phyloP scores from a whole-genome alignment of 2,329 filamentous ascomycete species.

The Pseudocercospora fuligena region DNA sequence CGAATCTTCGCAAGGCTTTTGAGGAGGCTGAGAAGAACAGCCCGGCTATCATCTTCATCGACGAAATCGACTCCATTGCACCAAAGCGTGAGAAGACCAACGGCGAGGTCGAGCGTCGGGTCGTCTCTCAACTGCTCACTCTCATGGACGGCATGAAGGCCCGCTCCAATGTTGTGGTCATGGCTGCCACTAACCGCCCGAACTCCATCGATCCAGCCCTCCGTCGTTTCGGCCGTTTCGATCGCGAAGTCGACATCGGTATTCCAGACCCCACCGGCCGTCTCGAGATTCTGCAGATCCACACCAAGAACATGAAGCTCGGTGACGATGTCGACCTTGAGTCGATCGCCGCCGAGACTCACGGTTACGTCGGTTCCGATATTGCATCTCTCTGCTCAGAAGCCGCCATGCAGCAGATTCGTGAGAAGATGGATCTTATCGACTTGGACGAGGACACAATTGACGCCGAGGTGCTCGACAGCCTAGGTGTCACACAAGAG shows the following conservation, averaged over 20 bases:
- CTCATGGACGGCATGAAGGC: slow-evolving; percentile 99
- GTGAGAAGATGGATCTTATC: slow-evolving; percentile 99
- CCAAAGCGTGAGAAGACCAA: slow-evolving; percentile 99
- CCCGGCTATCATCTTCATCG: slow-evolving; percentile 98
- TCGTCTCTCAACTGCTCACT: slow-evolving; percentile 93
- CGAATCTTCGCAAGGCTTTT: slow-evolving; percentile 97
- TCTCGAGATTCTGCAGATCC: slow-evolving; percentile 98
- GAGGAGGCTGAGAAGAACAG: slow-evolving; percentile 99
- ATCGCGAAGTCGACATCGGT: slow-evolving; percentile 97
- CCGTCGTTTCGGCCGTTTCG: slow-evolving; percentile 96
- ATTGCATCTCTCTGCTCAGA: slow-evolving; percentile 97
- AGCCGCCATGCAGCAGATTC: slow-evolving; percentile 99
- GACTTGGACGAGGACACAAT: slow-evolving; percentile 99
- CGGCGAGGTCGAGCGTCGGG: slow-evolving; percentile 96
- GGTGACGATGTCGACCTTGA: slow-evolving; percentile 95
- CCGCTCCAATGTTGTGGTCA: slow-evolving; percentile 96
- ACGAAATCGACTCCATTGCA: slow-evolving; percentile 98
- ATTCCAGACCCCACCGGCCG: slow-evolving; percentile 97
- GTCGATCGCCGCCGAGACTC: slow-evolving; percentile 94
- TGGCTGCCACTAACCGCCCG: slow-evolving; percentile 98
- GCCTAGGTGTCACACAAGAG: slow-evolving; percentile 98
- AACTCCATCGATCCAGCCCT: slow-evolving; percentile 99
- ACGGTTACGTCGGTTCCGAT: slow-evolving; percentile 99
- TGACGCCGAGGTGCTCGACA: slow-evolving; percentile 96
- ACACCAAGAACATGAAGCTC: slow-evolving; percentile 99